Conservation (phyloP, 352 stramenopile species). For the Phytophthora litchii region DNA sequence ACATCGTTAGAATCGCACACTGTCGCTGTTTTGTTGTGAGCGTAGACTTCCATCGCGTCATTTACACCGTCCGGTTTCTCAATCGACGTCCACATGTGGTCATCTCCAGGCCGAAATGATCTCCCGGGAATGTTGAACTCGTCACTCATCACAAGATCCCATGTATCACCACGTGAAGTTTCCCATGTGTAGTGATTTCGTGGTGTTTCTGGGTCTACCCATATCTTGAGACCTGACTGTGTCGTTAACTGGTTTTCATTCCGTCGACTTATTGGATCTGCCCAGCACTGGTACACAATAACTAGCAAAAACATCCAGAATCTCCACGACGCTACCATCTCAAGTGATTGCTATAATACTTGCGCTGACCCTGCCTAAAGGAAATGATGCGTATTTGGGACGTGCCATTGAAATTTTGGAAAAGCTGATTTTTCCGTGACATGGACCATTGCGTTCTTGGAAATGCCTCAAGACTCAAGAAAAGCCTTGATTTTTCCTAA, state of each 20-base stretch:
- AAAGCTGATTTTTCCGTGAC: too few species aligned
- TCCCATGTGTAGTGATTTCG: slow-evolving; percentile 31
- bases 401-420: too few species aligned
- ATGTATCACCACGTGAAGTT: slow-evolving; percentile 61
- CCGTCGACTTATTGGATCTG: background rate
- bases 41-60: slow-evolving; percentile 92
- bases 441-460: too few species aligned
- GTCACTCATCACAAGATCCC: slow-evolving; percentile 93
- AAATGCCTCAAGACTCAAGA: too few species aligned
- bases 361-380: too few species aligned
- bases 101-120: slow-evolving; percentile 85
- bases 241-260: slow-evolving; percentile 33
- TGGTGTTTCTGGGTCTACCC: slow-evolving; percentile 55
- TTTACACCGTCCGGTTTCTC: slow-evolving; percentile 94
- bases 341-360: too few species aligned
- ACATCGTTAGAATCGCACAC: slow-evolving; percentile 32
- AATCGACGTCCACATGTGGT: slow-evolving; percentile 93
- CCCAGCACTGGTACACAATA: slow-evolving; percentile 6
- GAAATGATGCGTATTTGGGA: background rate
- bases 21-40: slow-evolving; percentile 72
- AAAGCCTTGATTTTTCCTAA: too few species aligned
- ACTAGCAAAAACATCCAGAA: slow-evolving; percentile 6
- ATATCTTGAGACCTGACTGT: slow-evolving; percentile 50
- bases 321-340: background rate
- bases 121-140: slow-evolving; percentile 91